Percentiles rank a stretch among this genome's conserved stretches.
These are phyloP conservation scores for Hypoxylon sp. DNA, from an alignment of 2,329 filamentous ascomycete genomes.

Conservation along the genomic window DNA sequence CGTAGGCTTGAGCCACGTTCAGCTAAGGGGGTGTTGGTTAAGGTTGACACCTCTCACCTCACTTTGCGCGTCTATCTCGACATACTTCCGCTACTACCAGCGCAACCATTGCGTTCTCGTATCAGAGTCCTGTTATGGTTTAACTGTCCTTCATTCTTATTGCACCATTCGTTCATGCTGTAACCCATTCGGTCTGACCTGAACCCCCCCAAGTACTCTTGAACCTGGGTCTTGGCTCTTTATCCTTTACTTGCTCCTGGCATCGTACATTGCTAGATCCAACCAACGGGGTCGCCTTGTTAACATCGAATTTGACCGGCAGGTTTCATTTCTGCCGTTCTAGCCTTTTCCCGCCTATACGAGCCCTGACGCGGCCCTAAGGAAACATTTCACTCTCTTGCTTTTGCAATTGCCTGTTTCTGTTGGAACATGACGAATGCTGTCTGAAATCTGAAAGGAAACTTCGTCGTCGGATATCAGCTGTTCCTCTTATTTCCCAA, in stretches of 20 bases:
- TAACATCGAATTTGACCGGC: constrained; percentile 52
- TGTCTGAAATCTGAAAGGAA: constrained; percentile 47
- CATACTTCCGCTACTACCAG: constrained; percentile 38
- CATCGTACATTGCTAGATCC: constrained; percentile 52
- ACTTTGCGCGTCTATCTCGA: constrained; percentile 41
- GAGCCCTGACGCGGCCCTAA: constrained; percentile 51
- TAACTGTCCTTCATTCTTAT: constrained; percentile 49
- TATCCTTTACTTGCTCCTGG: constrained; percentile 45
- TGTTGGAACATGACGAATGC: constrained; percentile 51
- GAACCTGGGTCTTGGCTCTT: constrained; percentile 47
- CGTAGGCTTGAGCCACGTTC: constrained; percentile 41
- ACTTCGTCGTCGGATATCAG: constrained; percentile 42
- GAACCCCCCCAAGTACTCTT: constrained; percentile 42
- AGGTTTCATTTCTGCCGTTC: constrained; percentile 55
- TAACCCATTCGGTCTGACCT: constrained; percentile 51
- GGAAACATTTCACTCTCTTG: constrained; percentile 41
- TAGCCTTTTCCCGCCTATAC: constrained; percentile 54
- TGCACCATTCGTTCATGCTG: constrained; percentile 50
- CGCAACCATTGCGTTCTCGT: constrained; percentile 48
- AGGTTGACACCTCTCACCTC: constrained; percentile 43
- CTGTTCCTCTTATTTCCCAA: constrained; percentile 39
- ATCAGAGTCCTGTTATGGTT: constrained; percentile 44
- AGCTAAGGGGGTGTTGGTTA: constrained; percentile 22
- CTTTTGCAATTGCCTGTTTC: constrained; percentile 45
- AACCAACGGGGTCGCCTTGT: constrained; percentile 50